Percentiles rank a stretch among this genome's conserved stretches.
These are phyloP conservation scores for Peronosclerospora sorghi DNA, from an alignment of 352 stramenopile species.

Conservation along the genomic window DNA sequence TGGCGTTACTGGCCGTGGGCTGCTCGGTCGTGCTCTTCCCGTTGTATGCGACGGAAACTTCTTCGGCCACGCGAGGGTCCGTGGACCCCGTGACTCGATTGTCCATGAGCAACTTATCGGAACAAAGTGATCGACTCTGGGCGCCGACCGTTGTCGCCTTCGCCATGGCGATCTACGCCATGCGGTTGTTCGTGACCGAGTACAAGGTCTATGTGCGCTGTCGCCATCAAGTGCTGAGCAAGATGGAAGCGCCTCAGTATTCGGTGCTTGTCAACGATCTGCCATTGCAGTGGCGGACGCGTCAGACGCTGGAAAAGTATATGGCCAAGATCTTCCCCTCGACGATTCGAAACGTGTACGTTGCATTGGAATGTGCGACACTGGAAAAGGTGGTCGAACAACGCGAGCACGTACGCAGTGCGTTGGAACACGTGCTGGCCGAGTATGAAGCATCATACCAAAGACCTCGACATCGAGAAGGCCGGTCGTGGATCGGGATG, in stretches of 20 bases:
- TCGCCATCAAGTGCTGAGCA: conserved; percentile 48
- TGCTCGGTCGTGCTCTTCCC: conserved; percentile 56
- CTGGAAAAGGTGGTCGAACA: conserved; percentile 43
- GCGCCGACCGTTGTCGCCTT: conserved; percentile 41
- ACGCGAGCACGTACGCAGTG: conserved; percentile 32
- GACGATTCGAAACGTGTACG: conserved; percentile 48
- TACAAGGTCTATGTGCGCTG: conserved; percentile 50
- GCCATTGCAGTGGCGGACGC: conserved; percentile 42
- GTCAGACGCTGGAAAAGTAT: conserved; percentile 55
- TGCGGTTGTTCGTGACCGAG: conserved; percentile 47
- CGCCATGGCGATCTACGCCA: conserved; percentile 39
- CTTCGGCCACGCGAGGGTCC: conserved; percentile 5
- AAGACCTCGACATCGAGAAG: conserved; percentile 38
- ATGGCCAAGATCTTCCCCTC: conserved; percentile 60
- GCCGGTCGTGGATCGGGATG: conserved; percentile 29
- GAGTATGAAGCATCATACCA: conserved; percentile 28
- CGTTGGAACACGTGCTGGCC: conserved; percentile 44
- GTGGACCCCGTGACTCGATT: conserved; percentile 52
- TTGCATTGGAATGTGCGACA: conserved; percentile 53
- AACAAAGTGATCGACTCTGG: conserved; percentile 46
- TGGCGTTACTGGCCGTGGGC: conserved; percentile 46
- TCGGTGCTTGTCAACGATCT: conserved; percentile 66
- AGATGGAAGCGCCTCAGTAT: conserved; percentile 53
- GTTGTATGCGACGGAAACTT: conserved; percentile 44
- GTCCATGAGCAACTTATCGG: conserved; percentile 66